Percentiles rank a stretch among this genome's conserved stretches.
These are phyloP conservation scores for Sclerotiophoma versabilis DNA, from an alignment of 2,329 filamentous ascomycete genomes.

Conservation along the genomic window DNA sequence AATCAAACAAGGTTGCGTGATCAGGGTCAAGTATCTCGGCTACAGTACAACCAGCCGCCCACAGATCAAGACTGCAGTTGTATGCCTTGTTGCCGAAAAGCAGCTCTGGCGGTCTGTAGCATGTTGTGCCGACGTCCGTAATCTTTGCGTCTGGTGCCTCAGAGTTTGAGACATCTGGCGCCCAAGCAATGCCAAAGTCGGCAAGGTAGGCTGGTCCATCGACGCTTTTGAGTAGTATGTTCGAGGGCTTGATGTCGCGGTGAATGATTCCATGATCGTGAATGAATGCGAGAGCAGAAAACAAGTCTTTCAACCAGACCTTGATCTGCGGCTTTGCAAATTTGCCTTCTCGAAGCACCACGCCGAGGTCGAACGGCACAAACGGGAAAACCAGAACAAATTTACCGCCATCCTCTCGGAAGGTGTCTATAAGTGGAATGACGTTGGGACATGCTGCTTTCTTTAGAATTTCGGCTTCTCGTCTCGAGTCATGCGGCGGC, in stretches of 20 bases:
- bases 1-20: slow-evolving; percentile 76
- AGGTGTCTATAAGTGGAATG: slow-evolving; percentile 75
- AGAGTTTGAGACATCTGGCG: slow-evolving; percentile 61
- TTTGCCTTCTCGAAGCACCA: slow-evolving; percentile 64
- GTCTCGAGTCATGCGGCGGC: slow-evolving; percentile 81
- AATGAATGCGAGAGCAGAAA: slow-evolving; percentile 73
- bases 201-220: slow-evolving; percentile 78
- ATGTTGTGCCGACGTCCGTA: slow-evolving; percentile 90
- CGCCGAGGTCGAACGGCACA: slow-evolving; percentile 74
- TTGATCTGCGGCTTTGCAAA: slow-evolving; percentile 50
- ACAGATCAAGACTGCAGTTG: slow-evolving; percentile 78
- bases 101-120: slow-evolving; percentile 88
- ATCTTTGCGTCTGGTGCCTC: slow-evolving; percentile 77
- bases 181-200: slow-evolving; percentile 94
- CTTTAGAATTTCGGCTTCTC: slow-evolving; percentile 78
- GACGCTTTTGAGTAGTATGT: slow-evolving; percentile 74
- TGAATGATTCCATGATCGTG: slow-evolving; percentile 84
- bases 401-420: slow-evolving; percentile 71
- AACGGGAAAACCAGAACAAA: slow-evolving; percentile 88
- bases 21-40: slow-evolving; percentile 71
- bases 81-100: slow-evolving; percentile 85
- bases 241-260: slow-evolving; percentile 92
- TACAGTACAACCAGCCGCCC: slow-evolving; percentile 84
- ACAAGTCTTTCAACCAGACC: slow-evolving; percentile 69
- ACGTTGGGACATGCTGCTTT: slow-evolving; percentile 64